These are phyloP conservation scores for Cercophora samala DNA, from an alignment of 495 filamentous ascomycete species.

Conservation along the genomic window DNA sequence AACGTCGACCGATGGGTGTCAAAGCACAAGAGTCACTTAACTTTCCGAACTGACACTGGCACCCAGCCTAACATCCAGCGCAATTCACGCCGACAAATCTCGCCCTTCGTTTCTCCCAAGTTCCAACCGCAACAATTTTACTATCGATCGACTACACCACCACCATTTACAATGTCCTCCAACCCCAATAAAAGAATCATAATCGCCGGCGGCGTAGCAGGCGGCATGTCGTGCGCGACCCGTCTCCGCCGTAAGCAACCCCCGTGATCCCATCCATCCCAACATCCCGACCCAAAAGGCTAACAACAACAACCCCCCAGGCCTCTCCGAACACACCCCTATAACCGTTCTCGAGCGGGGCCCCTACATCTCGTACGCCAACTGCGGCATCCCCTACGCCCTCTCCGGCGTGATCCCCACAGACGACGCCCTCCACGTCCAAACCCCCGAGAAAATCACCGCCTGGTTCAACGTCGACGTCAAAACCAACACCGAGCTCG, in stretches of 20 bases:
- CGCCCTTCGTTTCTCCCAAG: no score
- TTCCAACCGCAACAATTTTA: no score
- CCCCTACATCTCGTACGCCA: conserved; percentile 34
- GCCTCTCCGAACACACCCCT: conserved; percentile 28
- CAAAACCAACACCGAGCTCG: conserved; percentile 23
- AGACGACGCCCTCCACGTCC: conserved; percentile 25
- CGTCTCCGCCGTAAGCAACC: conserved; percentile 23
- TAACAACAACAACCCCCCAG: no score
- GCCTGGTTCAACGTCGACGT: conserved; percentile 31
- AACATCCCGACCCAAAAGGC: neutral
- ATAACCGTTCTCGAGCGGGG: conserved; percentile 39
- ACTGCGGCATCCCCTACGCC: conserved; percentile 38
- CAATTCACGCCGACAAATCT: no score
- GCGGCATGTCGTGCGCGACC: conserved; percentile 35
- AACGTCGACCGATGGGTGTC: no score
- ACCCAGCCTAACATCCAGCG: no score
- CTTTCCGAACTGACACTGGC: no score
- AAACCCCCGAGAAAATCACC: conserved; percentile 27
- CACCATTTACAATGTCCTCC: neutral
- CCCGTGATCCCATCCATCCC: neutral
- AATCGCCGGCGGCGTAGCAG: conserved; percentile 36
- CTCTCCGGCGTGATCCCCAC: conserved; percentile 29
- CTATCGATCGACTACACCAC: neutral
- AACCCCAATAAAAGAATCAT: conserved; percentile 16
- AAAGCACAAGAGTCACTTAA: no score